These are phyloP conservation scores for Macrophomina phaseolina DNA, from an alignment of 2,329 filamentous ascomycete species.

Conservation along the genomic window DNA sequence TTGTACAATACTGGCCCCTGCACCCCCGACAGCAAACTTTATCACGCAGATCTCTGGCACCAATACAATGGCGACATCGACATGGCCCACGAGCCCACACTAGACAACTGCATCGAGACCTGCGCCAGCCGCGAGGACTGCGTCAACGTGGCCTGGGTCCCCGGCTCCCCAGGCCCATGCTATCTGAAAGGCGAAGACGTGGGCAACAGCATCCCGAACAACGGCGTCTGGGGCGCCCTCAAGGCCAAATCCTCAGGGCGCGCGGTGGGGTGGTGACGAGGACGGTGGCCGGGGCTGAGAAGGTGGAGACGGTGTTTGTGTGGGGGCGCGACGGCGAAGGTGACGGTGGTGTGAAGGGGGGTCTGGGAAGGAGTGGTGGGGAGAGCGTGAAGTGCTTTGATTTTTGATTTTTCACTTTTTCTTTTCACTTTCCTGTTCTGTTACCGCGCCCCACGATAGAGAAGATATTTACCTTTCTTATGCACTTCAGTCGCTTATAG, in stretches of 20 bases:
- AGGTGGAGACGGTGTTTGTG: not conserved
- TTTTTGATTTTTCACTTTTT: too few relatives aligned
- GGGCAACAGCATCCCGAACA: not conserved
- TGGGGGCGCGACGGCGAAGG: not conserved
- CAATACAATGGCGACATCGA: not conserved
- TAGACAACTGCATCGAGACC: not conserved
- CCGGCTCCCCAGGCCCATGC: not conserved
- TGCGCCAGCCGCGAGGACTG: not conserved
- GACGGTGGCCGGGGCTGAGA: not conserved
- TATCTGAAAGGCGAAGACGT: not conserved
- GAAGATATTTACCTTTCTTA: too few relatives aligned
- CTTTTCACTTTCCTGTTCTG: too few relatives aligned
- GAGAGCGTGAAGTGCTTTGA: too few relatives aligned
- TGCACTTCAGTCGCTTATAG: too few relatives aligned
- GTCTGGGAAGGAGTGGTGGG: too few relatives aligned
- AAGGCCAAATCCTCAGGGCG: not conserved
- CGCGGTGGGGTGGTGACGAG: not conserved
- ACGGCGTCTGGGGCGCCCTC: not conserved
- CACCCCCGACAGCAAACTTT: not conserved
- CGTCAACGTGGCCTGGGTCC: not conserved
- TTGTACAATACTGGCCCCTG: not conserved
- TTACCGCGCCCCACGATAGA: too few relatives aligned
- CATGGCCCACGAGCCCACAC: not conserved
- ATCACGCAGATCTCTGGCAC: not conserved
- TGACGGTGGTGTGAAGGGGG: not conserved